Conservation (phyloP, 371 early-diverging fungal species). For the Cokeromyces recurvatus region DNA sequence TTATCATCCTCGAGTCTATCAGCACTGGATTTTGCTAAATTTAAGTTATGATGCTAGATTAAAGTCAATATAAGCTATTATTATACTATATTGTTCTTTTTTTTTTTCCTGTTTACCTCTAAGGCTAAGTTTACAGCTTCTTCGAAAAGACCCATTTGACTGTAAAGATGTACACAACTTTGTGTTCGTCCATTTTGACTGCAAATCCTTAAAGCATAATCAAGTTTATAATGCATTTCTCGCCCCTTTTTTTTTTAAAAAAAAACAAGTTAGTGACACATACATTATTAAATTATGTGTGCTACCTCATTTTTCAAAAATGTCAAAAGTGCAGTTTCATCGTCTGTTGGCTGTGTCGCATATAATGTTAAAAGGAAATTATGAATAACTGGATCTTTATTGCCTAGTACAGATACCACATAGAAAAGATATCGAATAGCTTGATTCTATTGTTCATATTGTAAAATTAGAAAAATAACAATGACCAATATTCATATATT, state of each 20-base stretch:
- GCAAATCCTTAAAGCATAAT: conserved; percentile 85
- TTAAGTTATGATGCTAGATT: conserved; percentile 71
- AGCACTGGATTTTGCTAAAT: conserved; percentile 84
- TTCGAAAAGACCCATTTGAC: conserved; percentile 78
- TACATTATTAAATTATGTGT: neutral
- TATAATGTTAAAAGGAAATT: conserved; percentile 86
- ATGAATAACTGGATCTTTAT: conserved; percentile 84
- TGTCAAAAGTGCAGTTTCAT: conserved; percentile 58
- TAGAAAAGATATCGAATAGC: conserved; percentile 85
- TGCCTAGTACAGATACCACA: conserved; percentile 70
- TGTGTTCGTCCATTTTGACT: conserved; percentile 66
- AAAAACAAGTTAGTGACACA: neutral
- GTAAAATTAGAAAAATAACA: neutral
- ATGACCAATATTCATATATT: no score
- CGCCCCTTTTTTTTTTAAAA: conserved; percentile 54
- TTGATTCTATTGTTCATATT: conserved; percentile 57
- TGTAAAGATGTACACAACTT: conserved; percentile 79
- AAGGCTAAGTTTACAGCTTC: conserved; percentile 86
- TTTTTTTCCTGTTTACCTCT: no score
- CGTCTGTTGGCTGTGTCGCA: conserved; percentile 64
- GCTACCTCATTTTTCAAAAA: conserved; percentile 70
- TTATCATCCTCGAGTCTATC: conserved; percentile 80
- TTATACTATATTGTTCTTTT: no score
- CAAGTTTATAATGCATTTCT: conserved; percentile 75
- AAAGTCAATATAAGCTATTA: conserved; percentile 34